Evolutionary conservation across 2,329 filamentous ascomycete species (phyloP).

Genomic region (Zarea fungicola): DNA sequence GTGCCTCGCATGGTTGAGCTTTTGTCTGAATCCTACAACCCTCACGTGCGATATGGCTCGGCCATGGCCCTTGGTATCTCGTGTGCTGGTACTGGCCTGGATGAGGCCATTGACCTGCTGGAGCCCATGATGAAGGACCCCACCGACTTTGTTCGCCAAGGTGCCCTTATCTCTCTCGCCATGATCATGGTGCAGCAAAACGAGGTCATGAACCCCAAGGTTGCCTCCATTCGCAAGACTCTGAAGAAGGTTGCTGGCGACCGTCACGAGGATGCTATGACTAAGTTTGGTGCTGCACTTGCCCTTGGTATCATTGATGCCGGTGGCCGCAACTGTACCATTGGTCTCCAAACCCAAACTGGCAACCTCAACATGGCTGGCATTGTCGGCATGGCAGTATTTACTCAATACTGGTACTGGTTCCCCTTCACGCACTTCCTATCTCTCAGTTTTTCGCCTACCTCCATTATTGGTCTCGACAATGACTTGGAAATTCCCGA

Average conservation of each 20-base stretch:
- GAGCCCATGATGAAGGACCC: conserved; percentile 99
- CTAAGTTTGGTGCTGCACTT: conserved; percentile 92
- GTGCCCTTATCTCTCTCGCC: conserved; percentile 84
- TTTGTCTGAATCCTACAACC: conserved; percentile 97
- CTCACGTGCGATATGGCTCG: conserved; percentile 94
- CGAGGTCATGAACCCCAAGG: conserved; percentile 97
- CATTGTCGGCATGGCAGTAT: conserved; percentile 95
- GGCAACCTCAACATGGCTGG: conserved; percentile 98
- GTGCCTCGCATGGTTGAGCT: conserved; percentile 99
- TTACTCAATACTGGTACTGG: conserved; percentile 99
- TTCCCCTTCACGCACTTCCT: conserved; percentile 98
- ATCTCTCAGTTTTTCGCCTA: conserved; percentile 92
- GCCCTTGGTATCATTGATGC: conserved; percentile 97
- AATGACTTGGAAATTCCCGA: conserved; percentile 88
- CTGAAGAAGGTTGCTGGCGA: conserved; percentile 91
- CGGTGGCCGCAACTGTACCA: conserved; percentile 96
- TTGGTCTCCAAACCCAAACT: conserved; percentile 93
- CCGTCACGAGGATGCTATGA: conserved; percentile 97
- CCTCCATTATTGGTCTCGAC: conserved; percentile 90
- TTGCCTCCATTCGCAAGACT: conserved; percentile 82
- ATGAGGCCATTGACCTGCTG: conserved; percentile 92
- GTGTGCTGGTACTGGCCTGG: conserved; percentile 90
- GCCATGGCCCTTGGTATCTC: conserved; percentile 98
- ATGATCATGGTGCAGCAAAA: conserved; percentile 99
- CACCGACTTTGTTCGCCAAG: conserved; percentile 95